Conservation (phyloP, 2,329 filamentous ascomycete species). For the Chaetothyriales sp. region DNA sequence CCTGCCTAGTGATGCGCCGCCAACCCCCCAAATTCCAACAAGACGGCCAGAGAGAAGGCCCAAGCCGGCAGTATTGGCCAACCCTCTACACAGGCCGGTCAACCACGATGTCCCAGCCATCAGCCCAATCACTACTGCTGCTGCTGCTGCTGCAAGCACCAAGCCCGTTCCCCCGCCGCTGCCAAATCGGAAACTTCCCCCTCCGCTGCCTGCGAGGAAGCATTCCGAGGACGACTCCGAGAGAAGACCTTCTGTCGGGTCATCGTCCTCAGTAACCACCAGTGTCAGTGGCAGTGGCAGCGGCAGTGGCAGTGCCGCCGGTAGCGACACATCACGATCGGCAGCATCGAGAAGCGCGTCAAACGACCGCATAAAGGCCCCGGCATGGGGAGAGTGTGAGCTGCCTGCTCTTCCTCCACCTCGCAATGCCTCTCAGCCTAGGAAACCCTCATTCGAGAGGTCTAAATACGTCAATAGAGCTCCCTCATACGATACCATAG, state of each 20-base stretch:
- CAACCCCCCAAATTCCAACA: conserved; percentile 17
- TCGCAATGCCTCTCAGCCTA: conserved; percentile 9
- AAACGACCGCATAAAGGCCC: conserved; percentile 33
- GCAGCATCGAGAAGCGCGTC: conserved; percentile 9
- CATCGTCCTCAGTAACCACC: conserved; percentile 21
- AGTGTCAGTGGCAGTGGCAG: not conserved
- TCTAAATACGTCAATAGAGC: conserved; percentile 26
- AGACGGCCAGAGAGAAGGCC: conserved; percentile 17
- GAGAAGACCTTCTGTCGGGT: conserved; percentile 31
- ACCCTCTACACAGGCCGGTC: conserved; percentile 22
- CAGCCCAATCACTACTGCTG: not conserved
- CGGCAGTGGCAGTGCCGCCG: too few species aligned
- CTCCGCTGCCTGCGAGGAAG: conserved; percentile 33
- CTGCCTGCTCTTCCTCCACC: conserved; percentile 42
- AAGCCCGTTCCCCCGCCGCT: conserved; percentile 14
- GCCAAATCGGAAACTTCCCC: conserved; percentile 20
- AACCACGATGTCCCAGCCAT: conserved; percentile 18
- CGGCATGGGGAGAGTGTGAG: conserved; percentile 40
- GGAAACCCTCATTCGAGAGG: conserved; percentile 22
- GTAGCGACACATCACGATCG: not conserved
- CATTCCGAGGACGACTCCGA: conserved; percentile 19
- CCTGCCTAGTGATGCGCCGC: conserved; percentile 18
- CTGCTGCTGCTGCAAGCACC: conserved; percentile 18
- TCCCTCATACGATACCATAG: conserved; percentile 20
- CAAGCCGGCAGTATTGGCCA: conserved; percentile 22